These are phyloP conservation scores for Exophiala sideris DNA, from an alignment of 2,329 filamentous ascomycete genomes.

Conservation along the genomic window DNA sequence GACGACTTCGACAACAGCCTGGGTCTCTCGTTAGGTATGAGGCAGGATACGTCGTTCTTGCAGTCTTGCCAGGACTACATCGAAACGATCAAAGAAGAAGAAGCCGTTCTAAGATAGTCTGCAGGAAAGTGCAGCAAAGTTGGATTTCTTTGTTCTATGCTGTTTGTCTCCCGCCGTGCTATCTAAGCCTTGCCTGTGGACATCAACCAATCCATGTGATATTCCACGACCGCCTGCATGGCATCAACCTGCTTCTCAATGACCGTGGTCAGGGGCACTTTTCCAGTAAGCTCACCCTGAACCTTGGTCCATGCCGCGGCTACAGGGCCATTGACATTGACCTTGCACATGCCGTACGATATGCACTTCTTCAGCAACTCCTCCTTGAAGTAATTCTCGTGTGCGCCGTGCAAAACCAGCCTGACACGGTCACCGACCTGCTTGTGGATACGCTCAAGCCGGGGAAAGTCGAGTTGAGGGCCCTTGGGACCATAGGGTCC, in stretches of 20 bases:
- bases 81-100: conserved; percentile 27
- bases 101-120: too few species aligned
- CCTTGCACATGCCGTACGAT: conserved; percentile 26
- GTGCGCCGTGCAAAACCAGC: conserved; percentile 27
- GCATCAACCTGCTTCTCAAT: not conserved
- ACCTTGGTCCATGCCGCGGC: conserved; percentile 28
- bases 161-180: not conserved
- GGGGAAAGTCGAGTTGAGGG: conserved; percentile 34
- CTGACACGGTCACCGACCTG: conserved; percentile 9
- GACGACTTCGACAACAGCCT: conserved; percentile 52
- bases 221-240: not conserved
- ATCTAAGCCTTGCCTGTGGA: not conserved
- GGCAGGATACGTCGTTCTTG: conserved; percentile 51
- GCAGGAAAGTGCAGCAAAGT: too few species aligned
- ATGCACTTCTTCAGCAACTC: conserved; percentile 4
- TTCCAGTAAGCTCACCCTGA: not conserved
- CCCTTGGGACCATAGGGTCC: conserved; percentile 54
- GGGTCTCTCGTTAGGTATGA: conserved; percentile 50
- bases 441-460: conserved; percentile 45
- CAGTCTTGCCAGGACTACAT: conserved; percentile 55
- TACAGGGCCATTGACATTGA: conserved; percentile 30
- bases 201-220: not conserved
- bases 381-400: conserved; percentile 25
- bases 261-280: not conserved
- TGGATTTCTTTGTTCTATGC: not conserved